These are phyloP conservation scores for Salvia rosmarinus DNA, from an alignment of 257 asterid genomes.

Conservation along the genomic window DNA sequence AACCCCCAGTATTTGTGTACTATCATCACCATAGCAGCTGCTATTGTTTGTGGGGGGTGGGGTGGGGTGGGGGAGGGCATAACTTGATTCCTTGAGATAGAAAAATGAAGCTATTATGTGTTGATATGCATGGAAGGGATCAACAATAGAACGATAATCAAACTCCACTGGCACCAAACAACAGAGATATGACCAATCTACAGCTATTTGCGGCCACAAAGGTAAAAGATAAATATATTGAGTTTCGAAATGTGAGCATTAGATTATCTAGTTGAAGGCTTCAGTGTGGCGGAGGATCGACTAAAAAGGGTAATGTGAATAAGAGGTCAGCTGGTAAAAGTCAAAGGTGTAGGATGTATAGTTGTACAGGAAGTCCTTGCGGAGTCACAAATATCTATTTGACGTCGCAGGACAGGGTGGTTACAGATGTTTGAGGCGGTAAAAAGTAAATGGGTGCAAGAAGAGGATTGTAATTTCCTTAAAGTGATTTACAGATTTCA, in stretches of 20 bases:
- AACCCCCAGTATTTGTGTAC: neutral
- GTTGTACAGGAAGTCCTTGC: neutral
- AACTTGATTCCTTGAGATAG: neutral
- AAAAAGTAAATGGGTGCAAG: too few relatives aligned
- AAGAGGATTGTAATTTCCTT: too few relatives aligned
- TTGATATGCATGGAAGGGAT: neutral
- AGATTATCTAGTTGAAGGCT: neutral
- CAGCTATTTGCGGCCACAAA: neutral
- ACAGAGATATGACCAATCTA: neutral
- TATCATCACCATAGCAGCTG: neutral
- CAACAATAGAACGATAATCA: neutral
- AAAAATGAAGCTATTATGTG: neutral
- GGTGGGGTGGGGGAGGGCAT: neutral
- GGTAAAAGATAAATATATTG: neutral
- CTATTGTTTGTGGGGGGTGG: too few relatives aligned
- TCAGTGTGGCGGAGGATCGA: neutral
- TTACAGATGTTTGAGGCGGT: neutral
- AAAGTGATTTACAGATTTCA: neutral
- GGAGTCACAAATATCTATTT: too few relatives aligned
- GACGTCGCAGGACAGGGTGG: too few relatives aligned
- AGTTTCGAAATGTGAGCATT: neutral
- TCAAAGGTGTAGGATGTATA: constrained; percentile 7
- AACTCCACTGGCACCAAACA: neutral
- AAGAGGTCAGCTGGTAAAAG: neutral
- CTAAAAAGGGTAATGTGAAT: neutral